These are phyloP conservation scores for Russula vinacea DNA, from an alignment of 768 basidiomycete genomes.

Conservation along the genomic window DNA sequence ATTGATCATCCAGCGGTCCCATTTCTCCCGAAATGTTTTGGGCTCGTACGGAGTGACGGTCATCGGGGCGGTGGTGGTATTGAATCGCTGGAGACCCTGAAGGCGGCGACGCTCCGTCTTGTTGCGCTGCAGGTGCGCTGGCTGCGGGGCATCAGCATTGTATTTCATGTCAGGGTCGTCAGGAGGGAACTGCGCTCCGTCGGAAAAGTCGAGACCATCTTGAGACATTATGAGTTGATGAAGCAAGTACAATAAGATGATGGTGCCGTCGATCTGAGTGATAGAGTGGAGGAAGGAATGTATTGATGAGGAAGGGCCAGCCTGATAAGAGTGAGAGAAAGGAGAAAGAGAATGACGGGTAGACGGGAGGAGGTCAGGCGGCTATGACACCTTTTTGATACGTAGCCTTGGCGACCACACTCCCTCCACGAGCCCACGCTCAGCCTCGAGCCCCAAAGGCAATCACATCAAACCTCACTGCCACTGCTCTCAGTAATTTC, in stretches of 20 bases:
- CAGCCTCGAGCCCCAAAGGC: too few relatives aligned
- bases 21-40: conserved; percentile 45
- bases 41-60: conserved; percentile 39
- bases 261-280: conserved; percentile 11
- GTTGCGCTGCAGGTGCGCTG: conserved; percentile 70
- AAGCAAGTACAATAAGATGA: not conserved
- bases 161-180: conserved; percentile 22
- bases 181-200: conserved; percentile 23
- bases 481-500: too few relatives aligned
- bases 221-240: conserved; percentile 6
- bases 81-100: conserved; percentile 76
- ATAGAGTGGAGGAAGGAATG: not conserved
- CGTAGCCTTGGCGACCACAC: not conserved
- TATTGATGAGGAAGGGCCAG: conserved; percentile 8
- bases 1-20: conserved; percentile 88
- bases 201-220: conserved; percentile 29
- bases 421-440: too few relatives aligned
- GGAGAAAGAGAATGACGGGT: not conserved
- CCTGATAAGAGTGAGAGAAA: conserved; percentile 1
- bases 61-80: conserved; percentile 39
- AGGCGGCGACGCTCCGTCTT: conserved; percentile 79
- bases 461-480: too few relatives aligned
- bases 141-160: conserved; percentile 32
- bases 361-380: not conserved
- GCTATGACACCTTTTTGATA: not conserved